Conservation (phyloP, 1,139 yeast species). For the Yamadazyma spencermartinsiae region DNA sequence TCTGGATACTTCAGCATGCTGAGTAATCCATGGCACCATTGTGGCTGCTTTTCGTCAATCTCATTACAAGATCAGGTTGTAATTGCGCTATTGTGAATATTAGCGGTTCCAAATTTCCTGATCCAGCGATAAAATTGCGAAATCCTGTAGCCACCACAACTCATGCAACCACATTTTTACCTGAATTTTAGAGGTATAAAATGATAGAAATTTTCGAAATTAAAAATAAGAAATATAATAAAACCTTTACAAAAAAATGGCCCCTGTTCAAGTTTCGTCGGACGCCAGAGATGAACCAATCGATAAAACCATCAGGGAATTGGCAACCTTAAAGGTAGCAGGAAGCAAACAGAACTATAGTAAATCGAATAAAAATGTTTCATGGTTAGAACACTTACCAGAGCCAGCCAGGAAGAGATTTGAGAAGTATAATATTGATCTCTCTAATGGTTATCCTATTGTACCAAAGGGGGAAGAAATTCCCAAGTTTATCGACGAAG, state of each 20-base stretch:
- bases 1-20: no score
- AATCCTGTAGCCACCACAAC: no score
- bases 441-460: conserved; percentile 35
- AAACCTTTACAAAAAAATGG: conserved; percentile 9
- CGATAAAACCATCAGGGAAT: conserved; percentile 7
- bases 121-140: no score
- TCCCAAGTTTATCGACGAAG: conserved; percentile 57
- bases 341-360: background rate
- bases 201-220: no score
- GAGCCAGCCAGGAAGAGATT: conserved; percentile 23
- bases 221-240: no score
- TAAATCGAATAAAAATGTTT: conserved; percentile 7
- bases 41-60: no score
- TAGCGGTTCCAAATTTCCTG: no score
- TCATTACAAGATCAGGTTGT: no score
- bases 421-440: conserved; percentile 29
- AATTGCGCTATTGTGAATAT: no score
- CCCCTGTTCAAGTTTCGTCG: conserved; percentile 8
- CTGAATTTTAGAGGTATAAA: no score
- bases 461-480: conserved; percentile 28
- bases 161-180: no score
- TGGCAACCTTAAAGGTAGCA: conserved; percentile 5
- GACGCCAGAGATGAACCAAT: background rate
- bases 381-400: conserved; percentile 20
- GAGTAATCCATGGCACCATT: no score